These are phyloP conservation scores for Pichia sp. DNA, from an alignment of 1,139 yeast genomes.

Conservation along the genomic window DNA sequence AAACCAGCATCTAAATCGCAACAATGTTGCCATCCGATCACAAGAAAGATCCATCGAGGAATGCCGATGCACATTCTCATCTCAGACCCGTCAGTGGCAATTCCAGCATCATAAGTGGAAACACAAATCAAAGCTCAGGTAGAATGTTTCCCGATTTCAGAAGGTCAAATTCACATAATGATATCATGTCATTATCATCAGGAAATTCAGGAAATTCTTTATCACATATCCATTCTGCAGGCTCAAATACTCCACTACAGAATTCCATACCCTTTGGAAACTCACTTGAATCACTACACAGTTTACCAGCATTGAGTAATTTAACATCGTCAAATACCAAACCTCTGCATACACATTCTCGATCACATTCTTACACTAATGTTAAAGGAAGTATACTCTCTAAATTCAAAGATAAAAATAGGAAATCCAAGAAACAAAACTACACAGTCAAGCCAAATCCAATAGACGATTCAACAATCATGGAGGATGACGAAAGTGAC, in stretches of 20 bases:
- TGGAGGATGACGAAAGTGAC: conserved; percentile 28
- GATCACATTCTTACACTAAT: background rate
- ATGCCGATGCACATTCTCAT: background rate
- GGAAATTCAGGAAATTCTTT: conserved; percentile 7
- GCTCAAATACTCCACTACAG: background rate
- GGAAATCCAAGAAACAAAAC: conserved; percentile 1
- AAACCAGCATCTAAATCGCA: too few species aligned
- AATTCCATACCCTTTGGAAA: background rate
- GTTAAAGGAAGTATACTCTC: conserved; percentile 3
- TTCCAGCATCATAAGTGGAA: background rate
- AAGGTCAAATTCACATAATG: conserved; percentile 2
- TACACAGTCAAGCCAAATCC: conserved; percentile 4
- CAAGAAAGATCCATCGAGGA: too few species aligned
- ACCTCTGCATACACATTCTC: background rate
- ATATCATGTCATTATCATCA: conserved; percentile 9
- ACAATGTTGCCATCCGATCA: too few species aligned
- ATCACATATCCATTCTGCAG: background rate
- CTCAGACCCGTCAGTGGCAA: background rate
- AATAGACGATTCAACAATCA: conserved; percentile 19
- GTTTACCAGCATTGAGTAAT: conserved; percentile 8
- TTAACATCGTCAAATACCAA: too few species aligned
- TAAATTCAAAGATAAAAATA: conserved; percentile 5
- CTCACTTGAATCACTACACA: conserved; percentile 14
- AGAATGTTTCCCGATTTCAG: conserved; percentile 1
- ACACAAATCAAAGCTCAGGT: background rate